Conservation (phyloP, 1,284 basidiomycete genomes). For the Boletus sp. region DNA sequence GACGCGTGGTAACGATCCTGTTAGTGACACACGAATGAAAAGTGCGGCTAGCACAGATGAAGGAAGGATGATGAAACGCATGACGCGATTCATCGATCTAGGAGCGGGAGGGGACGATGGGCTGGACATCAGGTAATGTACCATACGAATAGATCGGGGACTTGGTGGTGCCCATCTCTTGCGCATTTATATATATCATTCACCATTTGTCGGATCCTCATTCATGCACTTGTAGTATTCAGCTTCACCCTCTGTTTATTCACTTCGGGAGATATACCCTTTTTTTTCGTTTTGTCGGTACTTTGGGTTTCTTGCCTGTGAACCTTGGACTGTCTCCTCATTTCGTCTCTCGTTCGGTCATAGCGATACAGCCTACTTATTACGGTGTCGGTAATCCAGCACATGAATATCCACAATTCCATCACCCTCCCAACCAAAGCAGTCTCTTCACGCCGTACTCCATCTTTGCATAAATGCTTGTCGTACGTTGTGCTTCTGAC, state of each 20-base stretch:
- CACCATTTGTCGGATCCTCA: conserved; percentile 13
- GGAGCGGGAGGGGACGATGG: conserved; percentile 28
- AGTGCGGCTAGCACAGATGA: conserved; percentile 32
- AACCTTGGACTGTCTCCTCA: conserved; percentile 9
- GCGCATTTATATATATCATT: conserved; percentile 18
- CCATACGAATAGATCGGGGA: conserved; percentile 18
- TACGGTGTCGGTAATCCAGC: conserved; percentile 13
- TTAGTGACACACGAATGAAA: conserved; percentile 23
- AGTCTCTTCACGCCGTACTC: conserved; percentile 87
- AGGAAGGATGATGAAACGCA: conserved; percentile 54
- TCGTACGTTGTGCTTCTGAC: conserved; percentile 76
- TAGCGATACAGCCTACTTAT: conserved; percentile 18
- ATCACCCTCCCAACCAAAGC: conserved; percentile 71
- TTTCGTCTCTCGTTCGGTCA: conserved; percentile 8
- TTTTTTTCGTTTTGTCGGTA: conserved; percentile 19
- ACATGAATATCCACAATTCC: background rate
- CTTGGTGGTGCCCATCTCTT: conserved; percentile 5
- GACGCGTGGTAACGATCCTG: conserved; percentile 18
- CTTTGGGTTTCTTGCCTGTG: conserved; percentile 8
- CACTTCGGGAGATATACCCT: conserved; percentile 26
- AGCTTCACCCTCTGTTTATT: conserved; percentile 15
- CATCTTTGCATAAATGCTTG: conserved; percentile 82
- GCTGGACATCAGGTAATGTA: conserved; percentile 33
- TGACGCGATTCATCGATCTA: conserved; percentile 64
- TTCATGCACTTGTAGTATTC: conserved; percentile 23